These are phyloP conservation scores for Geranium brycei DNA, from an alignment of 345 rosid species.

Conservation along the genomic window DNA sequence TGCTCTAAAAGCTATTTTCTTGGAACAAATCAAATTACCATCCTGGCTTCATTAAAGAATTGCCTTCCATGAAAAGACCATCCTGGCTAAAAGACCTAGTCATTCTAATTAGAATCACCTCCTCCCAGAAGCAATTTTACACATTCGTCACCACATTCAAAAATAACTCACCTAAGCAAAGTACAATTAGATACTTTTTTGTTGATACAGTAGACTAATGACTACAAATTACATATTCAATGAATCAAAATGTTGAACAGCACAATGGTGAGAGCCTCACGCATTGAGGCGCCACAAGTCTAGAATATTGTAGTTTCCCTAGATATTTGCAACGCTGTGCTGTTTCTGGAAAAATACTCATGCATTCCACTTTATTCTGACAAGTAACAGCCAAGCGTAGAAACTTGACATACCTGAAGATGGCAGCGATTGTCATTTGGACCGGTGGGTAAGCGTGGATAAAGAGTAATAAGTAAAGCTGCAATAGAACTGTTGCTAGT, in stretches of 20 bases:
- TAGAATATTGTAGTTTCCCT: neutral
- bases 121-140: neutral
- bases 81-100: neutral
- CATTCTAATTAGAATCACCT: neutral
- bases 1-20: neutral
- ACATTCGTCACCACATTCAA: neutral
- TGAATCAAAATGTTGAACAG: neutral
- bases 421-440: conserved; percentile 99
- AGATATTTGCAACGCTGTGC: neutral
- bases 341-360: neutral
- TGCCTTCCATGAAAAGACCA: neutral
- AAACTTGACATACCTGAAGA: conserved; percentile 56
- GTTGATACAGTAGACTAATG: neutral
- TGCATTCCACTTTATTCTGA: neutral
- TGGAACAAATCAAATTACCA: neutral
- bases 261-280: neutral
- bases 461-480: conserved; percentile 73
- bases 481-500: conserved; percentile 74
- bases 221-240: neutral
- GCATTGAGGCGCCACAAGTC: neutral
- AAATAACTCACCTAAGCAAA: neutral
- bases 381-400: neutral
- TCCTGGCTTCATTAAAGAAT: neutral
- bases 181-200: neutral
- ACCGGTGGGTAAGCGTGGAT: conserved; percentile 89